Percentiles rank a stretch among this genome's conserved stretches.
Evolutionary conservation across 768 basidiomycete species (phyloP).

Genomic region (Dioszegia hungarica): DNA sequence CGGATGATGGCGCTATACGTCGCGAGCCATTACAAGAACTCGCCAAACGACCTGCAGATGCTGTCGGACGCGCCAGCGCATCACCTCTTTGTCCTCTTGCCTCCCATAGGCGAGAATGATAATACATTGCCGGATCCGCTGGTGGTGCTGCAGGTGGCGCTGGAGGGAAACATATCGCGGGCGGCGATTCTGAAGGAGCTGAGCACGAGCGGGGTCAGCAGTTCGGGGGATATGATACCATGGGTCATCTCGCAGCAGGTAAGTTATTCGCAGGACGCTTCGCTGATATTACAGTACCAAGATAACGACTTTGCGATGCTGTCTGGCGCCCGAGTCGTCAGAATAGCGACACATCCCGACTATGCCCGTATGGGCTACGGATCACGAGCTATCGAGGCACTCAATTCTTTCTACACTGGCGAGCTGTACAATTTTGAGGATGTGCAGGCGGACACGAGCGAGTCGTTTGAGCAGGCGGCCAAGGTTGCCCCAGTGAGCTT

Average conservation of each 20-base stretch:
- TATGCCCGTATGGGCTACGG: constrained; percentile 99
- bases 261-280: constrained; percentile 1
- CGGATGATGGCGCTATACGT: constrained; percentile 98
- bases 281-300: constrained; percentile 67
- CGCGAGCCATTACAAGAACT: constrained; percentile 97
- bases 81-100: constrained; percentile 89
- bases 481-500: constrained; percentile 38
- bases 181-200: constrained; percentile 79
- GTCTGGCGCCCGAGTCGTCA: constrained; percentile 83
- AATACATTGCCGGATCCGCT: constrained; percentile 88
- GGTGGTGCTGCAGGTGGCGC: constrained; percentile 89
- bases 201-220: constrained; percentile 66
- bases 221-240: constrained; percentile 94
- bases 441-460: constrained; percentile 53
- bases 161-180: constrained; percentile 88
- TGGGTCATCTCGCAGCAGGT: constrained; percentile 82
- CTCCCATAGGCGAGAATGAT: constrained; percentile 85
- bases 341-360: constrained; percentile 93
- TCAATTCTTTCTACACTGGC: constrained; percentile 88
- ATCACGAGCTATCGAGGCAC: constrained; percentile 72
- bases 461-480: constrained; percentile 60
- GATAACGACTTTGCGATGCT: constrained; percentile 87
- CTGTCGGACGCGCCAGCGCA: constrained; percentile 96
- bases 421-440: constrained; percentile 87
- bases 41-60: constrained; percentile 96